A percentile compares a stretch with the other conserved stretches of the same genome.
Evolutionary conservation across 2,329 filamentous ascomycete genomes (phyloP).

Genomic region (Celoporthe dispersa): DNA sequence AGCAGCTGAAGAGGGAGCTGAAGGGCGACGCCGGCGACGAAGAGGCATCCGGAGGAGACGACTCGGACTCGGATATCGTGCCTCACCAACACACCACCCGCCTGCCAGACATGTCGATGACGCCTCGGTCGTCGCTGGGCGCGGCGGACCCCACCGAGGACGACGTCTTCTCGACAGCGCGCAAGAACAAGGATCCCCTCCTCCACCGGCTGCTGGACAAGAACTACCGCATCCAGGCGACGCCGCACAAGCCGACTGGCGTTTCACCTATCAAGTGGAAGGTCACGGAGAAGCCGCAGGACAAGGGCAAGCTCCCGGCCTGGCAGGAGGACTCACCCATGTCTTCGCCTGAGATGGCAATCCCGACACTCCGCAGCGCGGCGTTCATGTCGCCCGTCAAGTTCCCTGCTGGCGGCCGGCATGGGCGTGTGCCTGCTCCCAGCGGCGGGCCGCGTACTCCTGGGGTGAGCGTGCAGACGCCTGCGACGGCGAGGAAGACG

Average conservation of each 20-base stretch:
- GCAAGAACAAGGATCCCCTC: slow-evolving; percentile 69
- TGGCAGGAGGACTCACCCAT: slow-evolving; percentile 63
- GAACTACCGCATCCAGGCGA: slow-evolving; percentile 91
- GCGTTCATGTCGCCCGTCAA: slow-evolving; percentile 78
- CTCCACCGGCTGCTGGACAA: slow-evolving; percentile 94
- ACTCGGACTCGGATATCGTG: slow-evolving; percentile 50
- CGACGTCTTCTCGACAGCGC: slow-evolving; percentile 33
- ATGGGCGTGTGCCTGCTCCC: slow-evolving; percentile 40
- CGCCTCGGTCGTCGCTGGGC: slow-evolving; percentile 61
- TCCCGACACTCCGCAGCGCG: slow-evolving; percentile 82
- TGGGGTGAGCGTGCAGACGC: slow-evolving; percentile 85
- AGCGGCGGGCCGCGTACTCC: slow-evolving; percentile 67
- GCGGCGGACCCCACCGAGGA: slow-evolving; percentile 40
- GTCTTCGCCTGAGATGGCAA: slow-evolving; percentile 77
- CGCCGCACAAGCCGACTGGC: slow-evolving; percentile 68
- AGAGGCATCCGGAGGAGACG: slow-evolving; percentile 30
- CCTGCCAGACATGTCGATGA: slow-evolving; percentile 66
- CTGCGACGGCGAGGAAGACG: slow-evolving; percentile 56
- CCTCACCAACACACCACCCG: slow-evolving; percentile 58
- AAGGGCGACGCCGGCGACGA: slow-evolving; percentile 43
- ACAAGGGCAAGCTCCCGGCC: slow-evolving; percentile 42
- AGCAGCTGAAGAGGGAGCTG: slow-evolving; percentile 71
- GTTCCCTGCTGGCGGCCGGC: slow-evolving; percentile 37
- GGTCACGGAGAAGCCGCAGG: slow-evolving; percentile 38
- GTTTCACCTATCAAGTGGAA: slow-evolving; percentile 52